phyloP scores from a whole-genome alignment of 805 yeast genomes.

The Pichia eremophila region DNA sequence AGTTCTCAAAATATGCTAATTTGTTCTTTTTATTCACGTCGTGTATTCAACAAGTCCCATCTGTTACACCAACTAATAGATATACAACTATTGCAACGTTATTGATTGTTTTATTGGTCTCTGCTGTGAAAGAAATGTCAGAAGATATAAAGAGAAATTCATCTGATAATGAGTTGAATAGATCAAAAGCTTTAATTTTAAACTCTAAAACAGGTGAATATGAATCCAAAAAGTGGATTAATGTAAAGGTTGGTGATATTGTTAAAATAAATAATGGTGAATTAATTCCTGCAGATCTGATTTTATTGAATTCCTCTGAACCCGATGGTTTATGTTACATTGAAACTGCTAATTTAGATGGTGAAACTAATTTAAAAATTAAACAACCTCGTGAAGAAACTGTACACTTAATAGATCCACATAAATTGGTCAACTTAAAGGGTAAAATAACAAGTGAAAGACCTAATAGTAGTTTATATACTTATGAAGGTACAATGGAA shows the following conservation, averaged over 20 bases:
- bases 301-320: constrained; percentile 82
- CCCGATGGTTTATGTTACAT: constrained; percentile 97
- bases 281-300: constrained; percentile 87
- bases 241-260: constrained; percentile 85
- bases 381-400: constrained; percentile 85
- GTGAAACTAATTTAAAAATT: constrained; percentile 93
- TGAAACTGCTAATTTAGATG: constrained; percentile 95
- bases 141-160: constrained; percentile 84
- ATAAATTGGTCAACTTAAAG: constrained; percentile 40
- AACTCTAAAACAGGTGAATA: constrained; percentile 53
- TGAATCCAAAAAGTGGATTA: constrained; percentile 66
- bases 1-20: constrained; percentile 94
- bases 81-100: constrained; percentile 93
- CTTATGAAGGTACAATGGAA: constrained; percentile 81
- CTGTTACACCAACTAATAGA: constrained; percentile 91
- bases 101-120: constrained; percentile 72
- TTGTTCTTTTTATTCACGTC: constrained; percentile 89
- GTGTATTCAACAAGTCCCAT: constrained; percentile 91
- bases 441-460: constrained; percentile 74
- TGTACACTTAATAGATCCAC: constrained; percentile 56
- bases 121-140: constrained; percentile 83
- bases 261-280: constrained; percentile 79
- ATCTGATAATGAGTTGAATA: constrained; percentile 83
- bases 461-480: constrained; percentile 89
- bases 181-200: constrained; percentile 59